Evolutionary conservation across 2,329 filamentous ascomycete species (phyloP), one percentile per base, ranked within the genome.

Genomic region (Daldinia eschscholtzii): DNA sequence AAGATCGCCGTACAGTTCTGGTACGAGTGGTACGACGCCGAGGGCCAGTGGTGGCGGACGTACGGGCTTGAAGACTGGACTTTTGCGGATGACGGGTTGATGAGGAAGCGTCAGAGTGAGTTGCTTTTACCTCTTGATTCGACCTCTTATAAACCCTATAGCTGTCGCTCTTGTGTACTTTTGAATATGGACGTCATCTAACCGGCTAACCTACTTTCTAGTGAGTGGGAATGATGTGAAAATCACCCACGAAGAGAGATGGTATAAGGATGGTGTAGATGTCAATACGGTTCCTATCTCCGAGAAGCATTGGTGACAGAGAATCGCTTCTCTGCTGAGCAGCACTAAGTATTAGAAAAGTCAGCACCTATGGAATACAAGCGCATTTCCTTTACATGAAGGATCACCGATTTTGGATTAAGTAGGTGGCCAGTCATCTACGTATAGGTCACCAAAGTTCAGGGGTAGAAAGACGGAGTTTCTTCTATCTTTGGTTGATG

Each of bases 21-120:
- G 93, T 97, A 95, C 75, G 91, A 97, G 79, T 94, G 89, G 81
- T 86, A 89, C 70, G 92, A 95, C 75, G 80, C 81, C 6, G 74
- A 84, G 1, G 90, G 91, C 41, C 89, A 93, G 78, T 97, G 93
- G 93, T 94, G 91, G 85, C 86, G 93, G n/a, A 94, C 91, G 50
- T 97, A 97, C 76, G 93, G 93, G 0, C 85, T 97, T 10, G 91
- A 93, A 76, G 91, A 93, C 76, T 93, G 91, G 91, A 93, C 91
- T 0, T 93, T 93, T 79, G 89, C 88, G 0, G 83, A 86, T 1
- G 87, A 92, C 73, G 91, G 91, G 0, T 81, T 88, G 57, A 93
- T 93, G 91, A 82, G 87, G 67, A 93, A 93, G 84, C 81, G 91
- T 52, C 88, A 91, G 83, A 93, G 70, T 71, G 37, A 56, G 67